phyloP scores from a whole-genome alignment of 257 asterid genomes.

The Solanum piurae region DNA sequence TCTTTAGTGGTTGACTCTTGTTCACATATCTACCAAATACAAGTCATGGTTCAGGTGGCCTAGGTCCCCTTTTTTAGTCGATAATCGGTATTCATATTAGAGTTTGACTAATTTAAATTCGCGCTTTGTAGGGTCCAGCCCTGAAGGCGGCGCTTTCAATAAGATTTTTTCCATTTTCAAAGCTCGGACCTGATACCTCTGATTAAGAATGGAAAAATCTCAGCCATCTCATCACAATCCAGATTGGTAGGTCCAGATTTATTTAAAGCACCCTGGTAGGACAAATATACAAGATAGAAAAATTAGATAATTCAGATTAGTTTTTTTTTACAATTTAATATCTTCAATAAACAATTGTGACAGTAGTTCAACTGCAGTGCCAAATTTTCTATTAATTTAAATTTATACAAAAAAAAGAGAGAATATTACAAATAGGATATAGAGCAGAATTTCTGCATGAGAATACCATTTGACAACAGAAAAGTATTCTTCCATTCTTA shows the following conservation, averaged over 20 bases:
- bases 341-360: neutral
- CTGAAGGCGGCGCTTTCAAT: rapidly evolving
- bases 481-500: neutral
- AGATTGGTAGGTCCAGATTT: conserved; percentile 22
- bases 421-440: neutral
- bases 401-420: neutral
- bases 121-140: rapidly evolving
- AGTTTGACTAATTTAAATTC: neutral
- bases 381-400: neutral
- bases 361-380: neutral
- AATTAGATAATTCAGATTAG: conserved; percentile 1
- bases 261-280: conserved; percentile 4
- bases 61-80: neutral
- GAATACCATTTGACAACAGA: neutral
- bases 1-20: conserved; percentile 58
- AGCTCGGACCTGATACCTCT: rapidly evolving
- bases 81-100: no score
- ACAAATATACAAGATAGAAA: conserved; percentile 1
- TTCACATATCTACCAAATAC: conserved; percentile 19
- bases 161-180: no score
- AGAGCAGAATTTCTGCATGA: neutral
- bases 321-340: neutral
- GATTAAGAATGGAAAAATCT: no score
- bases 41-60: conserved; percentile 46
- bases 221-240: neutral